Evolutionary conservation across 192 early-diverging fungal species (phyloP).

Genomic region (Tieghemiomyces parasiticus): DNA sequence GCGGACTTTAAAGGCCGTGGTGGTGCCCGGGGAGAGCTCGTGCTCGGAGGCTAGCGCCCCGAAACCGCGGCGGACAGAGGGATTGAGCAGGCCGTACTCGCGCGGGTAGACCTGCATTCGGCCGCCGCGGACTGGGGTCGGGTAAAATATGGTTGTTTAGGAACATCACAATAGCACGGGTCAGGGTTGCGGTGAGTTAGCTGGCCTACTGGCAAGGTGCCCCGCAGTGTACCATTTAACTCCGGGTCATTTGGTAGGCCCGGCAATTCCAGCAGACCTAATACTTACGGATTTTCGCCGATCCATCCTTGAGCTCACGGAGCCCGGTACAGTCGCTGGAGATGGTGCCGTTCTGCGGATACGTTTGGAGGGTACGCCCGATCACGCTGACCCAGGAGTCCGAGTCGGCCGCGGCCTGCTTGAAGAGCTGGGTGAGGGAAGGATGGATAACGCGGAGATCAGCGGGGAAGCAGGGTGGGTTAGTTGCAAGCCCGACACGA

Average conservation of each 20-base stretch:
- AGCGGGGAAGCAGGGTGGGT: neutral
- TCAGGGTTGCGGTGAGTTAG: too few species aligned
- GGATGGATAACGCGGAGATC: neutral
- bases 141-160: neutral
- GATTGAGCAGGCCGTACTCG: neutral
- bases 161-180: too few species aligned
- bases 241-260: too few species aligned
- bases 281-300: too few species aligned
- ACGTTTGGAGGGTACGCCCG: neutral
- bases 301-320: too few species aligned
- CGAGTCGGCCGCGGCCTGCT: neutral
- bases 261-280: too few species aligned
- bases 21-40: neutral
- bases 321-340: too few species aligned
- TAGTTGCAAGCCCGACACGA: neutral
- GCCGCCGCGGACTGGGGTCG: neutral
- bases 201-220: too few species aligned
- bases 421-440: slow-evolving; percentile 1
- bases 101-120: neutral
- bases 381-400: slow-evolving; percentile 5
- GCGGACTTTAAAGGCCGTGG: neutral
- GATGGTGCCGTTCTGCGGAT: neutral
- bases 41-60: too few species aligned
- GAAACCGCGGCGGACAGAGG: neutral
- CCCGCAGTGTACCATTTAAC: too few species aligned